Evolutionary conservation across 768 basidiomycete species (phyloP), one percentile per base, ranked within the genome.

Genomic region (Suillus bovinus): DNA sequence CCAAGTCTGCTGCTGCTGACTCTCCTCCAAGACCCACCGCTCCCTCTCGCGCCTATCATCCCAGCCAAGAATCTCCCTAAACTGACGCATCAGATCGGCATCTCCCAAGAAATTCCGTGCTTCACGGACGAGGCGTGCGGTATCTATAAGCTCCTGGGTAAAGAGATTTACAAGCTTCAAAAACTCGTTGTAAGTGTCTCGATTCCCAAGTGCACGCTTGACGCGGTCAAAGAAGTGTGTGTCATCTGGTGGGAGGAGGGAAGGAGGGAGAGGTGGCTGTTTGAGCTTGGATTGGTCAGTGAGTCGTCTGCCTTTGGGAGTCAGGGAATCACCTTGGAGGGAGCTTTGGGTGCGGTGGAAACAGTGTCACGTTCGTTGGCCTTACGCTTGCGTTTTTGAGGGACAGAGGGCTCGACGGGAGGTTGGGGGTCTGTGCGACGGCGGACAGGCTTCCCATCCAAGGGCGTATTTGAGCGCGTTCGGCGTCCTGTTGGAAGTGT

Each of bases 161-260:
- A 95, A 99, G 2, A 99, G 82, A 74, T 99, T 98, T 67, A 98
- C 84, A 50, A 99, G 80, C 71, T 95, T 97, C 64, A 99, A 78
- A 76, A 99, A 99, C 75, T 99, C 97, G 73, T 95, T 93, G 76
- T 91, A 93, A 1, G 87, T 85, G 54, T 93, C 90, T 14, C 88
- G 82, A 64, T 83, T 87, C 61, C 89, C 87, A 49, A 94, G 77
- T 1, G 83, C 80, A 17, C 84, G 85, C 68, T 87, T 89, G 55
- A 98, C 94, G 31, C 90, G 90, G 62, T 97, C 95, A 72, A 99
- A 99, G 77, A 98, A 98, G 60, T 88, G 88, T 3, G 84, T 80
- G 57, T 94, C 89, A 31, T 87, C 84, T n/a, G 65, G 69, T 36
- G 65, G 71, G 8, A 71, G 66, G 22, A 65, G 54, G 5, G 70